phyloP scores from a whole-genome alignment of 2,329 filamentous ascomycete species.

The Pyrenochaeta sp. region DNA sequence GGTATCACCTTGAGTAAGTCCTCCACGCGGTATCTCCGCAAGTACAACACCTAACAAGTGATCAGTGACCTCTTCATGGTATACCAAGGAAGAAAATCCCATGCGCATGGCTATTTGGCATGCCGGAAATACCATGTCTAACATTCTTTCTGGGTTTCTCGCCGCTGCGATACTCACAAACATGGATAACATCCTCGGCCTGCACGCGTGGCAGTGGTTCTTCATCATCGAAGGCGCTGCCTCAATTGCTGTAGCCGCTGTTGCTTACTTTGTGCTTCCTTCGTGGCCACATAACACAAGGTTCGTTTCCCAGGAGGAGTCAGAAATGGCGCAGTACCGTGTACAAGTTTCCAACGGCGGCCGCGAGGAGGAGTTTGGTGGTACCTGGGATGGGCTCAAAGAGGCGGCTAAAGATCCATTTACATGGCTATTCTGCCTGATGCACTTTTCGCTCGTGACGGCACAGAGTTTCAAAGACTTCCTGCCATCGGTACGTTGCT shows the following conservation, averaged over 20 bases:
- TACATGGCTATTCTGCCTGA: conserved; percentile 52
- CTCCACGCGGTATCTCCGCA: neutral
- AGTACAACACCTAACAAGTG: neutral
- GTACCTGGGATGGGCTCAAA: conserved; percentile 51
- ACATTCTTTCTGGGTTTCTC: conserved; percentile 57
- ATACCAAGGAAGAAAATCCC: conserved; percentile 56
- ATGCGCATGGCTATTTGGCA: conserved; percentile 58
- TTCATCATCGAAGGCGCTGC: conserved; percentile 65
- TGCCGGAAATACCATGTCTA: conserved; percentile 57
- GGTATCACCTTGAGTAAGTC: conserved; percentile 50
- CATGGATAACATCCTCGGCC: conserved; percentile 52
- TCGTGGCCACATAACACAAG: conserved; percentile 24
- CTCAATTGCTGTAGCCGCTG: conserved; percentile 52
- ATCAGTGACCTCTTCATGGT: conserved; percentile 54
- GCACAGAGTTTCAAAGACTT: conserved; percentile 46
- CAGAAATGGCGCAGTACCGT: conserved; percentile 39
- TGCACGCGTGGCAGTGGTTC: conserved; percentile 55
- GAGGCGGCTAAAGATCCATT: conserved; percentile 51
- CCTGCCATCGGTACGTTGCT: conserved; percentile 32
- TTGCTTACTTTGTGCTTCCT: conserved; percentile 44
- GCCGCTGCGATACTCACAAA: conserved; percentile 56
- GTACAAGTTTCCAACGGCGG: conserved; percentile 40
- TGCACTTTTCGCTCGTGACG: conserved; percentile 51
- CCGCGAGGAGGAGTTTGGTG: conserved; percentile 51
- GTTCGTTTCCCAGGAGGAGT: conserved; percentile 25